Base-by-base conservation (phyloP, 768 basidiomycete genomes). In the Chiua virens region DNA sequence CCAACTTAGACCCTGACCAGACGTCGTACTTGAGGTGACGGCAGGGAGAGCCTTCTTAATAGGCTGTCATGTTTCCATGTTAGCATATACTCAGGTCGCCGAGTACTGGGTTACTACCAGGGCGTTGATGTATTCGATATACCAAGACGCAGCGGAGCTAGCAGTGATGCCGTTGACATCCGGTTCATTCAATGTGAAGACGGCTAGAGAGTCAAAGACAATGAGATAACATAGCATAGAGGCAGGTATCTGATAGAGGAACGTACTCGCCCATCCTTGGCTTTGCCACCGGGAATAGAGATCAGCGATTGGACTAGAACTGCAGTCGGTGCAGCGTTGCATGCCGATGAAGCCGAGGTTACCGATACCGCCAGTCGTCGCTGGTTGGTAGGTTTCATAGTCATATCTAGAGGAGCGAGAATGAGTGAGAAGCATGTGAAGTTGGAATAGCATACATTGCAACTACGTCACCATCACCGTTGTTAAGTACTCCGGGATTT, bases 1-100 rank as follows among this genome's bases (percentile, higher is more conserved):
- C 73, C 72, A 73, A 30, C 60, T 61, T 17, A 73, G 47, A 13
- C 72, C 72, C 49, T 71, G 41, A 3, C 71, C 71, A 34, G 71
- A 22, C 7, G 47, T 20, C 13, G 51, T 49, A 17, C 70, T 71
- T n/a, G n/a, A n/a, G n/a, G n/a, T n/a, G n/a, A n/a, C n/a, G n/a
- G n/a, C n/a, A n/a, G n/a, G n/a, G n/a, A 73, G 67, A 3, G 72
- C 72, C 47, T 71, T 73, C 63, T 69, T 70, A 35, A 73, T 69
- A 0, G 64, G 11, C 72, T 73, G 36, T 32, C 39, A 45, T 18
- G 2, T 35, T 40, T 47, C 17, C 5, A 14, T 10, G 9, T 57
- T 3, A 57, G 30, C 4, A 3, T 10, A 21, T 8, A 21, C 3
- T 34, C 35, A 10, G 15, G 15, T 10, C 17, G 43, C 17, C 30